Conservation (phyloP, 768 basidiomycete genomes). For the Tylopilus rubrobrunneus region DNA sequence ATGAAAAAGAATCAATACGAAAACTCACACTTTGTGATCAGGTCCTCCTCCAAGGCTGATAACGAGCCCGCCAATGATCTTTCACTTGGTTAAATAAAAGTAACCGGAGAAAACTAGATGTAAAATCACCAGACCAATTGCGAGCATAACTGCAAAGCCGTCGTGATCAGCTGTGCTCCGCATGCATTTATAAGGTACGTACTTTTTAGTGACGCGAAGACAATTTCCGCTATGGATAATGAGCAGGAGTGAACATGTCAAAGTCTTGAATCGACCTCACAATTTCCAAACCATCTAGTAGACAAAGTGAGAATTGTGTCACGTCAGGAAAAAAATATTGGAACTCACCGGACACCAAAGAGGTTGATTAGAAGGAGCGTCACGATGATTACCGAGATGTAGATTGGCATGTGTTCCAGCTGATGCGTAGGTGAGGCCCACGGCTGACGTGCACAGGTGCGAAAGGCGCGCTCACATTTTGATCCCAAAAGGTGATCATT, state of each 20-base stretch:
- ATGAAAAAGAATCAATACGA: constrained; percentile 30
- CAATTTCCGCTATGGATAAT: constrained; percentile 18
- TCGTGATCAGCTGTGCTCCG: not conserved
- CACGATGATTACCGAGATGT: constrained; percentile 39
- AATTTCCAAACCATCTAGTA: constrained; percentile 20
- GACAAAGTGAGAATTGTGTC: constrained; percentile 24
- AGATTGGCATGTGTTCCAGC: constrained; percentile 34
- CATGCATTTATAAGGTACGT: not conserved
- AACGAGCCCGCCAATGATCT: constrained; percentile 38
- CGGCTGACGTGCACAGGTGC: not conserved
- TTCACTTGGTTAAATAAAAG: not conserved
- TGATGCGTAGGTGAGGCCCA: constrained; percentile 20
- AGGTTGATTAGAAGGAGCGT: constrained; percentile 41
- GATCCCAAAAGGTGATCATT: constrained; percentile 50
- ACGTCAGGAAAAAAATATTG: constrained; percentile 28
- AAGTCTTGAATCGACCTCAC: constrained; percentile 8
- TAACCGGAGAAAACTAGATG: not conserved
- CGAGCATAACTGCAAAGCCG: constrained; percentile 34
- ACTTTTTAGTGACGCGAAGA: constrained; percentile 23
- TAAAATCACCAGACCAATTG: constrained; percentile 29
- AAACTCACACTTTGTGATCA: constrained; percentile 35
- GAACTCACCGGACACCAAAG: constrained; percentile 45
- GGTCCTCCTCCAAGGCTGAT: too few species aligned
- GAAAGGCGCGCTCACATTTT: constrained; percentile 7
- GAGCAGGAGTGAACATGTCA: not conserved